Evolutionary conservation across 305 asterid genomes (phyloP).

Genomic region (Fraxinus xanthoxyloides): DNA sequence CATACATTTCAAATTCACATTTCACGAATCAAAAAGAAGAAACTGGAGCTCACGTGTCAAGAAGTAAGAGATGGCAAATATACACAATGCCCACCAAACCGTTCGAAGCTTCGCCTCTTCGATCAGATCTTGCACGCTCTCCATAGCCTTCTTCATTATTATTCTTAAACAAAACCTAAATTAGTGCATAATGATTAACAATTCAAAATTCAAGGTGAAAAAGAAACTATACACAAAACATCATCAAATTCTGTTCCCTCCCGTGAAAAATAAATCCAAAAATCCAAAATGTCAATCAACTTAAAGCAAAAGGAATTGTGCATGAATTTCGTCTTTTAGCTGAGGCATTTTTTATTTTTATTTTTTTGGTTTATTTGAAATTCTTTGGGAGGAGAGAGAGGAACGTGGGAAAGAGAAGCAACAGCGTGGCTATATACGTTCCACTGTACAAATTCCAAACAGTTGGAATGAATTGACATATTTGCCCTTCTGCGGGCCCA

Average conservation of each 20-base stretch:
- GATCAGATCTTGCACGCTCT: conserved; percentile 66
- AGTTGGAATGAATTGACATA: not conserved
- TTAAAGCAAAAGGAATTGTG: not conserved
- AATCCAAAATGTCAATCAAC: not conserved
- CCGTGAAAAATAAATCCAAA: not conserved
- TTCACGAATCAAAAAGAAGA: not conserved
- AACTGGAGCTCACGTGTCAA: conserved; percentile 55
- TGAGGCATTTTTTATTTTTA: not conserved
- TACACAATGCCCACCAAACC: conserved; percentile 80
- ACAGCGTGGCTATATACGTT: conserved; percentile 23
- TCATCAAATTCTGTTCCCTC: conserved; percentile 17
- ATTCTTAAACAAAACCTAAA: conserved; percentile 1
- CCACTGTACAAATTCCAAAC: not conserved
- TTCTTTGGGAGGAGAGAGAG: conserved; percentile 22
- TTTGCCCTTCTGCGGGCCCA: conserved; percentile 10
- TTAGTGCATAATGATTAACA: conserved; percentile 2
- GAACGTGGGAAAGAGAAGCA: conserved; percentile 20
- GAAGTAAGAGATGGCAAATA: conserved; percentile 61
- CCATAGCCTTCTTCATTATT: conserved; percentile 54
- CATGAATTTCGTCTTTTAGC: conserved; percentile 6
- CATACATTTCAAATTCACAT: not conserved
- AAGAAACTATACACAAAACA: not conserved
- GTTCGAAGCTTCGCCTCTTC: conserved; percentile 80
- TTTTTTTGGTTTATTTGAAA: not conserved
- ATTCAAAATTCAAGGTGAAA: not conserved